These are phyloP conservation scores for Solanum hybrid DNA, from an alignment of 305 asterid genomes.

Conservation along the genomic window DNA sequence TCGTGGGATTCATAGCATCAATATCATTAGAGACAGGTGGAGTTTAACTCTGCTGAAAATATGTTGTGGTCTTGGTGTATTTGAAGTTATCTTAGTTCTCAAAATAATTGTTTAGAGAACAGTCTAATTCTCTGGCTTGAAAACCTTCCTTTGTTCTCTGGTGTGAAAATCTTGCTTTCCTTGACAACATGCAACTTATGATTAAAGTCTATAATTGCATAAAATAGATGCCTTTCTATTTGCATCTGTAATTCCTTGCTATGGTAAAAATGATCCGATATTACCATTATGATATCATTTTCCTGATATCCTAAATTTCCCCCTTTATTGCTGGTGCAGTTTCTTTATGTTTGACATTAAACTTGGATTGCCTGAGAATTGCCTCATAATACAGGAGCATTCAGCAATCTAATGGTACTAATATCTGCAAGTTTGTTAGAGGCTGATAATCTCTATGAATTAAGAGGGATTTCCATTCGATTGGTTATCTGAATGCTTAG, in stretches of 20 bases:
- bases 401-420: not conserved
- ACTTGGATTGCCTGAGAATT: not conserved
- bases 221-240: not conserved
- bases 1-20: constrained; percentile 65
- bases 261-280: not conserved
- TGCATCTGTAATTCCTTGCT: not conserved
- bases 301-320: not conserved
- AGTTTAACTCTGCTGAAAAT: not conserved
- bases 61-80: not conserved
- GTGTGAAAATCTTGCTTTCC: not conserved
- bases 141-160: not conserved
- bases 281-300: not conserved
- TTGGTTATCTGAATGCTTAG: not conserved
- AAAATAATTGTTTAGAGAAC: not conserved
- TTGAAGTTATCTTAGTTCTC: not conserved
- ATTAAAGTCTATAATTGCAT: not conserved
- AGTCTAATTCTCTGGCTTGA: not conserved
- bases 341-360: not conserved
- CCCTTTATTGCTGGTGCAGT: not conserved
- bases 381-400: not conserved
- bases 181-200: not conserved
- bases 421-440: not conserved
- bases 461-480: not conserved
- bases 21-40: constrained; percentile 88
- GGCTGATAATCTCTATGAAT: not conserved